Evolutionary conservation across 2,329 filamentous ascomycete genomes (phyloP).

Genomic region (Aureobasidium sp.): DNA sequence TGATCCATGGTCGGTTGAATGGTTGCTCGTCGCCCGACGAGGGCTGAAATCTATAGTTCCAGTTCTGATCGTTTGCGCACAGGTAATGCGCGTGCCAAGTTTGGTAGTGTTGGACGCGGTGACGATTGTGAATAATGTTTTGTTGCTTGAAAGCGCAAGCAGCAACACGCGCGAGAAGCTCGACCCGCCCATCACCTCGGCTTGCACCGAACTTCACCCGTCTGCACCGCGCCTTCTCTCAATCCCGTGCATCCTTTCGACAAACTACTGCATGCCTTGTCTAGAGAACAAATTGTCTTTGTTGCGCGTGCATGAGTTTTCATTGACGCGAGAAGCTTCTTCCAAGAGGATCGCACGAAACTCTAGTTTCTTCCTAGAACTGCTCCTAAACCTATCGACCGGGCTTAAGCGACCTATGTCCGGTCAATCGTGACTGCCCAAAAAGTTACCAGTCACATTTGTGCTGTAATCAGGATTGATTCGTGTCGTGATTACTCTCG

Average conservation of each 20-base stretch:
- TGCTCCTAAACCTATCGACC: background rate
- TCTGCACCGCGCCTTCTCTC: background rate
- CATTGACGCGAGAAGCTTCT: background rate
- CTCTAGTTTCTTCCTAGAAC: background rate
- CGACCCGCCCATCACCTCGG: conserved; percentile 3
- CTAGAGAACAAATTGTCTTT: background rate
- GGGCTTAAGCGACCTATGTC: conserved; percentile 9
- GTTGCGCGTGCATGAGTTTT: background rate
- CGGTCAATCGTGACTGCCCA: background rate
- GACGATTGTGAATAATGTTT: background rate
- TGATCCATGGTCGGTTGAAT: conserved; percentile 55
- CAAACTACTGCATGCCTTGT: background rate
- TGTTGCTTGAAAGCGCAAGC: conserved; percentile 1
- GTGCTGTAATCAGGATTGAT: background rate
- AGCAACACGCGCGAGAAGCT: conserved; percentile 12
- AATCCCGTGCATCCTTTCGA: background rate
- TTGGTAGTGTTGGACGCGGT: background rate
- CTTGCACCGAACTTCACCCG: conserved; percentile 5
- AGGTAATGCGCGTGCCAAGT: background rate
- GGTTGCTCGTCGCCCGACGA: conserved; percentile 10
- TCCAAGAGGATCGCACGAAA: background rate
- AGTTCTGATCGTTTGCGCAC: background rate
- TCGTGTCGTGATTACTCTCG: background rate
- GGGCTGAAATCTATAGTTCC: background rate
- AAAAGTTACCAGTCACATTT: background rate